phyloP scores from a whole-genome alignment of 148 eudicot species.

The Fagopyrum esculentum region DNA sequence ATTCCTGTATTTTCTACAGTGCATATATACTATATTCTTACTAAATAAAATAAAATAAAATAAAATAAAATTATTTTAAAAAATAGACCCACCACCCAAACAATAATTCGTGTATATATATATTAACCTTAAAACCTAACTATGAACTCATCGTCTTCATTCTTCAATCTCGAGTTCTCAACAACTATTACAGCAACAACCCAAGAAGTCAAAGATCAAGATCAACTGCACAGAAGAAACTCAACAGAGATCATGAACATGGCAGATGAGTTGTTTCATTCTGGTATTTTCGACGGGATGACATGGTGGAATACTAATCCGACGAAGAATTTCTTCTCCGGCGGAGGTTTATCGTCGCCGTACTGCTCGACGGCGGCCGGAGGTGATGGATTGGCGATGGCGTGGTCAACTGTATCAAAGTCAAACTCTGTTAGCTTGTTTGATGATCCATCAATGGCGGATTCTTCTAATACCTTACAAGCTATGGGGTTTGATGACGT shows the following conservation, averaged over 20 bases:
- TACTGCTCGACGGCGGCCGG: slow-evolving; percentile 9
- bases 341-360: not conserved
- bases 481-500: not conserved
- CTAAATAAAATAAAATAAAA: not conserved
- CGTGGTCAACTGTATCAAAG: slow-evolving; percentile 1
- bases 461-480: not conserved
- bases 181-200: not conserved
- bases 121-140: not conserved
- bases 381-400: not conserved
- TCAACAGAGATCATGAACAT: not conserved
- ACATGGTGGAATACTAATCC: slow-evolving; percentile 15
- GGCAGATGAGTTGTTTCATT: slow-evolving; percentile 11
- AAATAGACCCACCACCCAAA: not conserved
- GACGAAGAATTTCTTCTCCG: slow-evolving; percentile 6
- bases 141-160: slow-evolving; percentile 2
- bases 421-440: not conserved
- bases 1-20: not conserved
- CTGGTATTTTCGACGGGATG: slow-evolving; percentile 7
- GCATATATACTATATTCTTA: not conserved
- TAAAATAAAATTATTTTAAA: not conserved
- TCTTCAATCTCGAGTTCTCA: not conserved
- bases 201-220: not conserved
- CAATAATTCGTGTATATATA: not conserved
- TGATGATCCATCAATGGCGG: not conserved
- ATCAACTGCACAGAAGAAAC: not conserved